Percentiles rank a stretch among this genome's conserved stretches.
phyloP scores from a whole-genome alignment of 2,329 filamentous ascomycete species.

The Westerdykella aurantiaca region DNA sequence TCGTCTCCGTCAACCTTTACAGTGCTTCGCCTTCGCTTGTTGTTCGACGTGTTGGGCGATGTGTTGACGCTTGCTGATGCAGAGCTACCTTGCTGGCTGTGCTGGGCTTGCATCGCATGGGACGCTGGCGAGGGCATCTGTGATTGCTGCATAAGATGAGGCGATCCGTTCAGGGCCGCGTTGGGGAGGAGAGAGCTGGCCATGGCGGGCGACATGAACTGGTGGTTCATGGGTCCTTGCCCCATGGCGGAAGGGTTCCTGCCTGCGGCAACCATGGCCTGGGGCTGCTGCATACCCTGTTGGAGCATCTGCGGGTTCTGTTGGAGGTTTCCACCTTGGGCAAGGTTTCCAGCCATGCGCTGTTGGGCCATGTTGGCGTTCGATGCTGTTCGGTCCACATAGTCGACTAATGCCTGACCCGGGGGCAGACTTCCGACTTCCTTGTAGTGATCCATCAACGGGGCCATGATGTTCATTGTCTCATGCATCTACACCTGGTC shows the following conservation, averaged over 20 bases:
- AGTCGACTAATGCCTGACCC: constrained; percentile 49
- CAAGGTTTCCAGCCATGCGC: constrained; percentile 11
- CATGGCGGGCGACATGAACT: constrained; percentile 55
- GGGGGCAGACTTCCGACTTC: constrained; percentile 49
- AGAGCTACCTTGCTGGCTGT: constrained; percentile 51
- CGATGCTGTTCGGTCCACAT: constrained; percentile 43
- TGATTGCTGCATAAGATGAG: constrained; percentile 34
- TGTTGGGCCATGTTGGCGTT: constrained; percentile 18
- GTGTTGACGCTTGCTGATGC: constrained; percentile 55
- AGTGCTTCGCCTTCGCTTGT: constrained; percentile 52
- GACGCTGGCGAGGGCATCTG: constrained; percentile 45
- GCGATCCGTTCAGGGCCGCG: constrained; percentile 47
- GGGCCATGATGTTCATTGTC: constrained; percentile 59
- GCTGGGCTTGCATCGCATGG: constrained; percentile 52
- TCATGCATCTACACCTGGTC: constrained; percentile 52
- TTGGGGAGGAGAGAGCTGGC: constrained; percentile 48
- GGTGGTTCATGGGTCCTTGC: constrained; percentile 27
- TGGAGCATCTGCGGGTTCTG: constrained; percentile 22
- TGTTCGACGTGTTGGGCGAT: constrained; percentile 56
- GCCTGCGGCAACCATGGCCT: constrained; percentile 23
- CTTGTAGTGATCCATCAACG: constrained; percentile 53
- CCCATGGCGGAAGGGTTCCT: constrained; percentile 28
- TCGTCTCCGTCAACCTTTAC: constrained; percentile 57
- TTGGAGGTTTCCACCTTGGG: constrained; percentile 17
- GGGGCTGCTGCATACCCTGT: constrained; percentile 14